Evolutionary conservation across 2,329 filamentous ascomycete species (phyloP).

Genomic region (Curvularia lunata): DNA sequence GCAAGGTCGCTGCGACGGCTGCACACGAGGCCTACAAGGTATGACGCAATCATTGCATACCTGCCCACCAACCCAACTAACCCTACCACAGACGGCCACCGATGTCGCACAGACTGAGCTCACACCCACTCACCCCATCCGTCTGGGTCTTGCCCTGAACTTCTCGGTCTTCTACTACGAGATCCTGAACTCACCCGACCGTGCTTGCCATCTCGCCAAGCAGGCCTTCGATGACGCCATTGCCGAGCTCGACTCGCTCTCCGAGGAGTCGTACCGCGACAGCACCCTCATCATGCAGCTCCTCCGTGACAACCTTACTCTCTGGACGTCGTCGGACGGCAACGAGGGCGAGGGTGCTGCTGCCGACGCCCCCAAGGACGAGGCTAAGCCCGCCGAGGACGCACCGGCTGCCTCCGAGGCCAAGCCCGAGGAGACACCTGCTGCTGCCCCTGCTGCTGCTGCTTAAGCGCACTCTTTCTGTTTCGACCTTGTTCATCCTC

Average conservation of each 20-base stretch:
- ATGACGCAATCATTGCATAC: slow-evolving; percentile 47
- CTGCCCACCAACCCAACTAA: slow-evolving; percentile 19
- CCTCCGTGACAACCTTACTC: slow-evolving; percentile 95
- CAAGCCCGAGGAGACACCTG: slow-evolving; percentile 42
- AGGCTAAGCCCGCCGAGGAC: slow-evolving; percentile 59
- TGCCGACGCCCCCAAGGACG: slow-evolving; percentile 66
- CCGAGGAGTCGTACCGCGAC: slow-evolving; percentile 98
- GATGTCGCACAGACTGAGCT: slow-evolving; percentile 98
- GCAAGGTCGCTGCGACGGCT: slow-evolving; percentile 83
- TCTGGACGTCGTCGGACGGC: slow-evolving; percentile 95
- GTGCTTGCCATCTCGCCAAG: slow-evolving; percentile 97
- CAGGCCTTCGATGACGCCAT: slow-evolving; percentile 99
- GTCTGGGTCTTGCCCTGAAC: slow-evolving; percentile 95
- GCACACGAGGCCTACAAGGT: slow-evolving; percentile 98
- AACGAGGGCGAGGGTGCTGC: slow-evolving; percentile 75
- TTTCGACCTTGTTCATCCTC: slow-evolving; percentile 45
- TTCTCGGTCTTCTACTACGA: slow-evolving; percentile 99
- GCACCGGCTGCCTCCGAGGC: slow-evolving; percentile 53
- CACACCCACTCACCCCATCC: slow-evolving; percentile 96
- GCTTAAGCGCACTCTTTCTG: slow-evolving; percentile 43
- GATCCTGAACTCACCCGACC: slow-evolving; percentile 97
- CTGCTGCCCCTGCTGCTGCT: slow-evolving; percentile 35
- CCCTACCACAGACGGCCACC: slow-evolving; percentile 76
- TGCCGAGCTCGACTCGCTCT: slow-evolving; percentile 96
- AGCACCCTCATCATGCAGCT: slow-evolving; percentile 99